Conservation (phyloP, 257 asterid species). For the Linaria vulgaris region DNA sequence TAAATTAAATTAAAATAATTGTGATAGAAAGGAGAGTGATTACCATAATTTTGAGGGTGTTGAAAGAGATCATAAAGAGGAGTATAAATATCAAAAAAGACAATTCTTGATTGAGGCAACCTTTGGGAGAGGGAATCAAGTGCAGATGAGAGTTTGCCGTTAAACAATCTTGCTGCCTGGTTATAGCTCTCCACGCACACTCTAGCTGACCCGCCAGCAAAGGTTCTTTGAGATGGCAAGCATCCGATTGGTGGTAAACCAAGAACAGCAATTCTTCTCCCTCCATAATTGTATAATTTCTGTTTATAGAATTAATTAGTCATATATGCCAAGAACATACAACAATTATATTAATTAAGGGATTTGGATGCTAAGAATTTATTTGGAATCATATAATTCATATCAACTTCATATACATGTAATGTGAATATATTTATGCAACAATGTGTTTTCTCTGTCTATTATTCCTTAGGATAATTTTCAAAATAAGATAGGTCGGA, state of each 20-base stretch:
- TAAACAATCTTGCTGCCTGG: slow-evolving; percentile 37
- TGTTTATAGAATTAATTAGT: no score
- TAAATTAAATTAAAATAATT: no score
- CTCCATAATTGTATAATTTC: slow-evolving; percentile 45
- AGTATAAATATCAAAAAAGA: slow-evolving; percentile 42
- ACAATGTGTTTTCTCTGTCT: no score
- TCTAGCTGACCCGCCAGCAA: slow-evolving; percentile 39
- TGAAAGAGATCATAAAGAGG: slow-evolving; percentile 44
- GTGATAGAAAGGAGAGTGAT: slow-evolving; percentile 2
- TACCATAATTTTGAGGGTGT: slow-evolving; percentile 47
- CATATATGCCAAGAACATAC: no score
- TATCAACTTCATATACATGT: no score
- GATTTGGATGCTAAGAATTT: no score
- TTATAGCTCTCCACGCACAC: slow-evolving; percentile 37
- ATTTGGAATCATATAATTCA: no score
- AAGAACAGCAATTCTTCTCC: slow-evolving; percentile 44
- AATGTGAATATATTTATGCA: no score
- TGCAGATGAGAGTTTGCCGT: slow-evolving; percentile 35
- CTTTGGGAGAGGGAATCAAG: slow-evolving; percentile 31
- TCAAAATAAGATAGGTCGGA: no score
- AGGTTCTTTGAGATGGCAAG: slow-evolving; percentile 46
- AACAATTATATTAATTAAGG: no score
- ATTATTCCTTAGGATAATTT: no score
- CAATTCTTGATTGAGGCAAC: slow-evolving; percentile 39
- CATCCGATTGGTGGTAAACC: slow-evolving; percentile 52